Conservation (phyloP, 805 yeast species). For the Maudiozyma barnettii region DNA sequence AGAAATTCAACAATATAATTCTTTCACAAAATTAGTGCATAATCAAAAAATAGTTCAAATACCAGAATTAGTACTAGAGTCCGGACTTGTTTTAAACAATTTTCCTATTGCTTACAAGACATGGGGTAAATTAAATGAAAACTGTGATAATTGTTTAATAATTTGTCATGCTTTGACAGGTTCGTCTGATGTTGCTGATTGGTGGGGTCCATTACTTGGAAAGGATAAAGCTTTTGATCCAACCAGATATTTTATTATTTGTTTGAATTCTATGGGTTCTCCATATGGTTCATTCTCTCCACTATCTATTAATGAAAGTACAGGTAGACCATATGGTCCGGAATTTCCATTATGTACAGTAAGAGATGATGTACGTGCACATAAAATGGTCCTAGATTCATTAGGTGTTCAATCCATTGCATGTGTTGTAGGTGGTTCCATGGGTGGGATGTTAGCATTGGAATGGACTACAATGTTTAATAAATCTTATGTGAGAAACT, state of each 20-base stretch:
- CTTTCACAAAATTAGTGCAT: slow-evolving; percentile 57
- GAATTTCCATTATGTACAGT: slow-evolving; percentile 89
- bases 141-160: slow-evolving; percentile 69
- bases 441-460: slow-evolving; percentile 96
- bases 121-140: slow-evolving; percentile 78
- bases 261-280: slow-evolving; percentile 88
- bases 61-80: slow-evolving; percentile 67
- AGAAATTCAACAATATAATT: slow-evolving; percentile 36
- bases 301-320: slow-evolving; percentile 65
- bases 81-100: slow-evolving; percentile 58
- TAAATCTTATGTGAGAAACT: slow-evolving; percentile 57
- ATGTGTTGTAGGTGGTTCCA: slow-evolving; percentile 88
- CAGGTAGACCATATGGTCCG: slow-evolving; percentile 78
- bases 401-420: slow-evolving; percentile 75
- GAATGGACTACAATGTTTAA: slow-evolving; percentile 65
- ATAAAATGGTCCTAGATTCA: slow-evolving; percentile 65
- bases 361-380: slow-evolving; percentile 84
- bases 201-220: slow-evolving; percentile 98
- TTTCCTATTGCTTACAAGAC: slow-evolving; percentile 94
- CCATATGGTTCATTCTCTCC: slow-evolving; percentile 97
- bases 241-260: slow-evolving; percentile 70
- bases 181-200: slow-evolving; percentile 86
- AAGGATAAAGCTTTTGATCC: slow-evolving; percentile 81
- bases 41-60: slow-evolving; percentile 72
- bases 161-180: slow-evolving; percentile 96